A percentile compares a stretch with the other conserved stretches of the same genome.
These are phyloP conservation scores for Suhomyces yuchorum DNA, from an alignment of 1,139 yeast genomes.

Conservation along the genomic window DNA sequence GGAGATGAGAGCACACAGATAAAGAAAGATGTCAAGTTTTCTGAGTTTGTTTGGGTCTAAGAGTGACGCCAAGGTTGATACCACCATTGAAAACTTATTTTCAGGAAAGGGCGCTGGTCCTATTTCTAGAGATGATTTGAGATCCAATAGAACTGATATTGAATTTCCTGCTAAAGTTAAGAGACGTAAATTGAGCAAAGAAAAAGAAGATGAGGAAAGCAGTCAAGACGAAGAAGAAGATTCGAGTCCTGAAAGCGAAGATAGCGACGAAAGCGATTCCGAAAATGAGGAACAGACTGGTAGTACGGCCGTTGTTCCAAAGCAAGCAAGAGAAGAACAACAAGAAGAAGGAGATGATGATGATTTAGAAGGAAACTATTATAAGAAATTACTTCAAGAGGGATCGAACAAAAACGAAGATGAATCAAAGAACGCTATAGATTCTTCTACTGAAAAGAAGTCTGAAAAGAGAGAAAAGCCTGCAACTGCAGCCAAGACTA, in stretches of 20 bases:
- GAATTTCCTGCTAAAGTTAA: constrained; percentile 15
- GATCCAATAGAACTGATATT: constrained; percentile 29
- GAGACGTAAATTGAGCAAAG: constrained; percentile 24
- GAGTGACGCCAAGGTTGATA: constrained; percentile 33
- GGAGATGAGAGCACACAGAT: constrained; percentile 3
- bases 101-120: constrained; percentile 37
- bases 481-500: constrained; percentile 34
- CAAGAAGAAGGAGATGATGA: constrained; percentile 47
- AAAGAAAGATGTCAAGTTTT: constrained; percentile 34
- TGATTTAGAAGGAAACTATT: constrained; percentile 52
- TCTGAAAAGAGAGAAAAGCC: constrained; percentile 17
- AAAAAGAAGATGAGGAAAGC: constrained; percentile 20
- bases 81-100: constrained; percentile 46
- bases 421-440: constrained; percentile 15
- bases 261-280: constrained; percentile 15
- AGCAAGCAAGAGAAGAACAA: too few relatives aligned
- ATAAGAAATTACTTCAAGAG: constrained; percentile 36
- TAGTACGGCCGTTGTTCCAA: constrained; percentile 22
- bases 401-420: constrained; percentile 20
- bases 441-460: constrained; percentile 30
- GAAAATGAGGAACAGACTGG: constrained; percentile 24
- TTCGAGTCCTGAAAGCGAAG: constrained; percentile 2
- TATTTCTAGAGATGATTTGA: constrained; percentile 33
- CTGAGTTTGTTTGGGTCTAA: constrained; percentile 35
- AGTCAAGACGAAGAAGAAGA: constrained; percentile 18